Conservation (phyloP, 306 rosid species). For the Ochetophila trinervis region DNA sequence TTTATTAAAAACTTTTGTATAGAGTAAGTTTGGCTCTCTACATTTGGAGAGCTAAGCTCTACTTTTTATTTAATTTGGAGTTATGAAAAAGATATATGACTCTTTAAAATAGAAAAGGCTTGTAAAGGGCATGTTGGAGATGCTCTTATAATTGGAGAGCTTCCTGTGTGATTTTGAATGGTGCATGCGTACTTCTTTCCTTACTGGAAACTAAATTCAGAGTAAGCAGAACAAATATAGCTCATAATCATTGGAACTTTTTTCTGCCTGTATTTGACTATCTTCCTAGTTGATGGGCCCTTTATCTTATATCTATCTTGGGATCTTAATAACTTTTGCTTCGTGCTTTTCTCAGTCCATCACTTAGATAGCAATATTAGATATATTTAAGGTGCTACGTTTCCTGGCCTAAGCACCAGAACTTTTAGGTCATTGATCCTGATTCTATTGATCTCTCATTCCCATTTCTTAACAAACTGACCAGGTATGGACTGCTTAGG, state of each 20-base stretch:
- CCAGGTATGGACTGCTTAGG: constrained; percentile 79
- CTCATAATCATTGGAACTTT: constrained; percentile 6
- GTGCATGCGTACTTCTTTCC: constrained; percentile 3
- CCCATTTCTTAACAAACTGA: constrained; percentile 12
- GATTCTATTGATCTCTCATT: constrained; percentile 19
- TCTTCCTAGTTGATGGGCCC: not conserved
- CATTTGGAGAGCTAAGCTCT: no score
- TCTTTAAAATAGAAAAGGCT: no score
- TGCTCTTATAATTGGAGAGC: not conserved
- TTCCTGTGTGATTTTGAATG: not conserved
- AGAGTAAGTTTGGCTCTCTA: no score
- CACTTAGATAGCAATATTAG: constrained; percentile 1
- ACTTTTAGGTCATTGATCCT: constrained; percentile 15
- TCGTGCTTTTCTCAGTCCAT: not conserved
- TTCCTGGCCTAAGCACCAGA: not conserved
- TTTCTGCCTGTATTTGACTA: not conserved
- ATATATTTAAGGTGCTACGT: not conserved
- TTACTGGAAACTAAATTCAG: constrained; percentile 2
- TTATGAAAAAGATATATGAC: no score
- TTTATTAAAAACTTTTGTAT: no score
- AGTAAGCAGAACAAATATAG: not conserved
- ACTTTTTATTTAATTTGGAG: no score
- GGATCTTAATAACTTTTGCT: no score
- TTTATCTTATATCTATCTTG: not conserved
- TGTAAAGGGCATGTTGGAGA: no score